These are phyloP conservation scores for Balansia obtecta DNA, from an alignment of 2,329 filamentous ascomycete species.

Conservation along the genomic window DNA sequence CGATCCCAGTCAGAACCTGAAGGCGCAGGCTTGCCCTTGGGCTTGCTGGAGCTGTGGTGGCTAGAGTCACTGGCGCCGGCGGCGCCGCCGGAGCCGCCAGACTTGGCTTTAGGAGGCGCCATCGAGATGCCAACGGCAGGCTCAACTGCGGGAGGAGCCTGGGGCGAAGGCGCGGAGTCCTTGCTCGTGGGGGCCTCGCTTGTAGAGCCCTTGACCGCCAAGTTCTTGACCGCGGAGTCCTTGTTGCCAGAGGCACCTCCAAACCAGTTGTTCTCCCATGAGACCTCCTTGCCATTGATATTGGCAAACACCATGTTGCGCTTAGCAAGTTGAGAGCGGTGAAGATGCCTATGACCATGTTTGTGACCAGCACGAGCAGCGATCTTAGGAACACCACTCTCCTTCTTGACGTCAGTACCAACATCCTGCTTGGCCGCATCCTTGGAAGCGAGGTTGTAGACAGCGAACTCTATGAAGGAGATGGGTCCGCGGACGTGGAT, in stretches of 20 bases:
- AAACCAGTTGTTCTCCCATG: conserved; percentile 46
- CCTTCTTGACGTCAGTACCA: conserved; percentile 5
- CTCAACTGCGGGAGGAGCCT: conserved; percentile 4
- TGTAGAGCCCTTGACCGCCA: too few relatives aligned
- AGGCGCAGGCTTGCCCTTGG: conserved; percentile 5
- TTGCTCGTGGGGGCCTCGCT: conserved; percentile 13
- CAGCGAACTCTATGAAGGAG: conserved; percentile 53
- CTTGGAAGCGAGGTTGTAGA: conserved; percentile 43
- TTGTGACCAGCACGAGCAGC: conserved; percentile 16
- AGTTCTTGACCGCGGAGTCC: conserved; percentile 9
- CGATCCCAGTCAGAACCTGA: conserved; percentile 26
- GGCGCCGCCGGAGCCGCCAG: not conserved
- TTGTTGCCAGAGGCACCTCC: conserved; percentile 19
- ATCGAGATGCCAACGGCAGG: conserved; percentile 9
- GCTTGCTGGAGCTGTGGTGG: not conserved
- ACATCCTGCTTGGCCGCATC: conserved; percentile 13
- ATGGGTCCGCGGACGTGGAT: conserved; percentile 62
- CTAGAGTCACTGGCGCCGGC: not conserved
- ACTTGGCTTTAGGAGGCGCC: not conserved
- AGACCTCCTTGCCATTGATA: conserved; percentile 43
- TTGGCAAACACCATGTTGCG: conserved; percentile 42
- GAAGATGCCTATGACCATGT: conserved; percentile 37
- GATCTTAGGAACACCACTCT: not conserved
- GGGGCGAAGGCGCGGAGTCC: conserved; percentile 5
- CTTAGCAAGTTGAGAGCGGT: conserved; percentile 28